Evolutionary conservation across 2,329 filamentous ascomycete species (phyloP).

Genomic region (Neospermospora avenae): DNA sequence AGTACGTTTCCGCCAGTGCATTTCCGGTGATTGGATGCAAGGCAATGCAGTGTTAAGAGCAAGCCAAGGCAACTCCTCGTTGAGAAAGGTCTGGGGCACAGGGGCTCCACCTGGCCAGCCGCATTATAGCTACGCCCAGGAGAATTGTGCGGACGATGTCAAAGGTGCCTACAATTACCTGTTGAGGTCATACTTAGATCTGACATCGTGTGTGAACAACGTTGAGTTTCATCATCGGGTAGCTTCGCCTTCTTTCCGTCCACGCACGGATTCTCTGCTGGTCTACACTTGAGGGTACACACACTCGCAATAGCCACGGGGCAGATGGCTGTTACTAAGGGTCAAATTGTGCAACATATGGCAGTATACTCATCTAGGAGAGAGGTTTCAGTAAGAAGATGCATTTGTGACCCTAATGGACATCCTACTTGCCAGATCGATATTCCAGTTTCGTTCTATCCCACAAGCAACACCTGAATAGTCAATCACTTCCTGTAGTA

Average conservation of each 20-base stretch:
- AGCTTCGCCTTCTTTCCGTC: background rate
- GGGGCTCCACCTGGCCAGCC: slow-evolving; percentile 24
- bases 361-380: slow-evolving; percentile 25
- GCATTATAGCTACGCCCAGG: background rate
- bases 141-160: background rate
- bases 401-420: slow-evolving; percentile 22
- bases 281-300: background rate
- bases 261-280: background rate
- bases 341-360: slow-evolving; percentile 19
- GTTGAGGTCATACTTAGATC: background rate
- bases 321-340: slow-evolving; percentile 7
- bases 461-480: slow-evolving; percentile 7
- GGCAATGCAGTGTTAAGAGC: background rate
- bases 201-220: background rate
- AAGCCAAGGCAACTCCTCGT: background rate
- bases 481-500: slow-evolving; percentile 53
- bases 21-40: slow-evolving; percentile 11
- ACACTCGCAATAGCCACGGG: background rate
- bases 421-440: slow-evolving; percentile 23
- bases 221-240: background rate
- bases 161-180: background rate
- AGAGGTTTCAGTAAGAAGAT: slow-evolving; percentile 25
- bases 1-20: slow-evolving; percentile 7
- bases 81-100: slow-evolving; percentile 13
- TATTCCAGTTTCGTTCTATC: slow-evolving; percentile 3